Percentiles rank a stretch among this genome's conserved stretches.
These are phyloP conservation scores for Rugiboletus extremiorientalis DNA, from an alignment of 1,284 basidiomycete genomes.

Conservation along the genomic window DNA sequence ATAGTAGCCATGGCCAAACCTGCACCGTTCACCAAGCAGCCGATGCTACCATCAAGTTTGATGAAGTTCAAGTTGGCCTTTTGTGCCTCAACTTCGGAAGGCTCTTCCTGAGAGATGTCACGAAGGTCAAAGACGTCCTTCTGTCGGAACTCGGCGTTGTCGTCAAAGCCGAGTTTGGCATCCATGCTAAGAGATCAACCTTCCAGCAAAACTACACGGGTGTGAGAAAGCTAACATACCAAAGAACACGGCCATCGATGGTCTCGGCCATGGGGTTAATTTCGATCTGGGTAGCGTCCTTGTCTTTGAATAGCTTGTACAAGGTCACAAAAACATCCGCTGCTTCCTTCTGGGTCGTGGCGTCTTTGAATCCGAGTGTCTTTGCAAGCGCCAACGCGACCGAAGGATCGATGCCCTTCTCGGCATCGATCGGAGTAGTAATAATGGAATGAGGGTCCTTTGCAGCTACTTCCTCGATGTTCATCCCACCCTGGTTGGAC, in stretches of 20 bases:
- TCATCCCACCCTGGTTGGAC: conserved; percentile 95
- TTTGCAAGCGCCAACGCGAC: conserved; percentile 81
- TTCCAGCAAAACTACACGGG: conserved; percentile 1
- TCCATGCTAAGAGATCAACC: conserved; percentile 77
- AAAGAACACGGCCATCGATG: conserved; percentile 90
- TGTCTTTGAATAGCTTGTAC: conserved; percentile 97
- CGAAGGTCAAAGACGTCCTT: conserved; percentile 88
- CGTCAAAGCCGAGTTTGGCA: conserved; percentile 99
- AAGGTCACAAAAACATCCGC: conserved; percentile 94
- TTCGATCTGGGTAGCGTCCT: conserved; percentile 99
- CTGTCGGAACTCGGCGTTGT: conserved; percentile 99
- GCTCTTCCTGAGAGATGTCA: conserved; percentile 94
- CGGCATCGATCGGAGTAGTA: conserved; percentile 90
- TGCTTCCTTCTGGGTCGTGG: conserved; percentile 74
- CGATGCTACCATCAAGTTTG: conserved; percentile 98
- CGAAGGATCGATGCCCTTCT: conserved; percentile 76
- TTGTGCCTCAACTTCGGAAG: conserved; percentile 95
- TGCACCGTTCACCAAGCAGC: conserved; percentile 98
- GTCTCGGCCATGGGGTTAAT: conserved; percentile 99
- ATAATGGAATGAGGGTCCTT: conserved; percentile 96
- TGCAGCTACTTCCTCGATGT: conserved; percentile 99
- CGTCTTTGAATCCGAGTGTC: conserved; percentile 88
- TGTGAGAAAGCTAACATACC: conserved; percentile 50
- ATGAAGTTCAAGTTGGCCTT: conserved; percentile 98
- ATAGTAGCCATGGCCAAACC: conserved; percentile 99